Conservation (phyloP, 441 rosid genomes). For the Theobroma grandiflorum region DNA sequence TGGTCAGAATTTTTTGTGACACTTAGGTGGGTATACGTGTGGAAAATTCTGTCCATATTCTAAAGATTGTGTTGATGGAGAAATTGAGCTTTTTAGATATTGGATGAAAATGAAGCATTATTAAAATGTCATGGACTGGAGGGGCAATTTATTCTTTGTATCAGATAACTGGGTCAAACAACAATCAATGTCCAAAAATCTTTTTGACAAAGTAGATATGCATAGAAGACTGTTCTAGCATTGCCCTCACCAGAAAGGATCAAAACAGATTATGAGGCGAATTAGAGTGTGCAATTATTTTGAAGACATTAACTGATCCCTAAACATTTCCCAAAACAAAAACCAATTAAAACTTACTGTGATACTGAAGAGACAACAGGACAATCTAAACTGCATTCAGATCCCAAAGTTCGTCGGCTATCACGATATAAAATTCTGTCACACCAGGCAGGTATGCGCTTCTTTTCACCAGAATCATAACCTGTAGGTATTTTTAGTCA, state of each 20-base stretch:
- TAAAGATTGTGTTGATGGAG: background rate
- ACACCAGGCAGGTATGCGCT: slow-evolving; percentile 86
- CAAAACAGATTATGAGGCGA: background rate
- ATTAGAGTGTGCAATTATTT: background rate
- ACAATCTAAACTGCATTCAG: slow-evolving; percentile 73
- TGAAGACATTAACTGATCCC: slow-evolving; percentile 14
- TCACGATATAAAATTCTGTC: slow-evolving; percentile 77
- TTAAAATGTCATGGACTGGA: background rate
- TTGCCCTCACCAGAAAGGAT: slow-evolving; percentile 11
- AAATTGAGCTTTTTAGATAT: background rate
- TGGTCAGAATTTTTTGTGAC: background rate
- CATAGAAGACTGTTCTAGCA: slow-evolving; percentile 6
- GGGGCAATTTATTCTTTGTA: background rate
- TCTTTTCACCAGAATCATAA: slow-evolving; percentile 85
- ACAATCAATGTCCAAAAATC: background rate
- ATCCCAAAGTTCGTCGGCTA: slow-evolving; percentile 47
- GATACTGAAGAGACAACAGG: slow-evolving; percentile 65
- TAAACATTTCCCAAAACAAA: background rate
- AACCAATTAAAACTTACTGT: slow-evolving; percentile 48
- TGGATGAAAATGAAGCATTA: background rate
- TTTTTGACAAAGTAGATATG: background rate
- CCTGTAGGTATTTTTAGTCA: slow-evolving; percentile 43
- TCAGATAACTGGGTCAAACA: background rate
- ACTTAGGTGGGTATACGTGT: background rate
- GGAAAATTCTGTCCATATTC: slow-evolving; percentile 1